Conservation (phyloP, 352 stramenopile genomes). For the Phytophthora niederhauseri region DNA sequence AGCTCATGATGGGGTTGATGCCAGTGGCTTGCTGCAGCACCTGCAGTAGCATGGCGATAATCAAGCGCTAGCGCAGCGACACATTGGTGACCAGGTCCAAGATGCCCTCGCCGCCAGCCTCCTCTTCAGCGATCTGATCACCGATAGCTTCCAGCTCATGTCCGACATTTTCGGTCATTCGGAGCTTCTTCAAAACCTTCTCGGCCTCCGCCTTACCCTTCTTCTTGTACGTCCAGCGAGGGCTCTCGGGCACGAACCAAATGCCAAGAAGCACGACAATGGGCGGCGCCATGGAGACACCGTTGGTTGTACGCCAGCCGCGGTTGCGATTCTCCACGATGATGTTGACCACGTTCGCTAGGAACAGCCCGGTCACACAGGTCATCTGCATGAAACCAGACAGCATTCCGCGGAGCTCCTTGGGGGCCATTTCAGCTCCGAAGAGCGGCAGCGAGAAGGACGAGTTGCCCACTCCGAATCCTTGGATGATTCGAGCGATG, state of each 20-base stretch:
- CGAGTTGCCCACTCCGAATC: conserved; percentile 45
- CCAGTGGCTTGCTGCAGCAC: conserved; percentile 43
- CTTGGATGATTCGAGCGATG: conserved; percentile 39
- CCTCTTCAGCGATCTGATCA: conserved; percentile 42
- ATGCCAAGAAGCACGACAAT: conserved; percentile 46
- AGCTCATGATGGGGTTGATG: conserved; percentile 45
- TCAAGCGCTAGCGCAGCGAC: conserved; percentile 30
- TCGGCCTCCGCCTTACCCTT: conserved; percentile 39
- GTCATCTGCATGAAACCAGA: conserved; percentile 52
- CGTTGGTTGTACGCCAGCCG: conserved; percentile 46
- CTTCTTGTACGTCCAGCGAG: conserved; percentile 48
- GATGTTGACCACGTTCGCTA: conserved; percentile 46
- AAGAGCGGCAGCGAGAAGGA: conserved; percentile 45
- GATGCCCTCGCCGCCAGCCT: conserved; percentile 19
- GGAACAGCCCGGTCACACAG: conserved; percentile 37
- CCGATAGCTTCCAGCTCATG: conserved; percentile 44
- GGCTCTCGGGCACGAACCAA: conserved; percentile 45
- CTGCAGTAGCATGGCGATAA: conserved; percentile 40
- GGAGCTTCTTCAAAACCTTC: conserved; percentile 38
- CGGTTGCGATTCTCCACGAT: conserved; percentile 35
- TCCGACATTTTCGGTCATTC: conserved; percentile 37
- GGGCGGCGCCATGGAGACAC: conserved; percentile 35
- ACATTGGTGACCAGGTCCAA: conserved; percentile 34
- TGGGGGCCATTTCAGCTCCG: conserved; percentile 43
- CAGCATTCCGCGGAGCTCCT: conserved; percentile 41